Evolutionary conservation across 257 asterid species (phyloP).

Genomic region (Fraxinus pennsylvanica): DNA sequence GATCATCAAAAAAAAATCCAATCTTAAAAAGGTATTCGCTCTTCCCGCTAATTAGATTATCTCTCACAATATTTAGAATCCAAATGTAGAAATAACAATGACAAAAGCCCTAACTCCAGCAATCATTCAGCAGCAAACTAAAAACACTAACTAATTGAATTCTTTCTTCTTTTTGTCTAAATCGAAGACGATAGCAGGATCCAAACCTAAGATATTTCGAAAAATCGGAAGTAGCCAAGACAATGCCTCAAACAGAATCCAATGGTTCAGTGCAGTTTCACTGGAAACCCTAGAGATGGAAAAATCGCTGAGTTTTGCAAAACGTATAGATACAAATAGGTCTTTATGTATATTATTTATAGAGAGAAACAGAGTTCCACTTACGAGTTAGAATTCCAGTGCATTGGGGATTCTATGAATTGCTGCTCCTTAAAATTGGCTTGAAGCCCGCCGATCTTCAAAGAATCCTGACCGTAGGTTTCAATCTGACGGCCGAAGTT

Average conservation of each 20-base stretch:
- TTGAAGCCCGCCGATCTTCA: not conserved
- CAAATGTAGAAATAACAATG: conserved; percentile 2
- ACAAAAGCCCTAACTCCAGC: not conserved
- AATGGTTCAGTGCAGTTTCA: conserved; percentile 14
- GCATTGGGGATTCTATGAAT: not conserved
- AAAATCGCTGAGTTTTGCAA: not conserved
- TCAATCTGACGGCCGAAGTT: no score
- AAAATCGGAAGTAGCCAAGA: not conserved
- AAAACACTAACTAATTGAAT: not conserved
- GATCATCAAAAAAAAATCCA: no score
- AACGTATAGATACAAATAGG: no score
- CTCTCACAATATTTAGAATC: not conserved
- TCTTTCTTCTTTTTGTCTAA: not conserved
- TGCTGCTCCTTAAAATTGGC: not conserved
- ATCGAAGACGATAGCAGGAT: conserved; percentile 11
- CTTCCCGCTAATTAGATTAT: no score
- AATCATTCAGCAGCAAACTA: conserved; percentile 1
- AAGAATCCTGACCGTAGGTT: no score
- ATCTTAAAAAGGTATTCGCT: no score
- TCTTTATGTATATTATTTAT: not conserved
- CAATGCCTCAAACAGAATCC: not conserved
- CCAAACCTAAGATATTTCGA: no score
- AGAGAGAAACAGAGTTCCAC: not conserved
- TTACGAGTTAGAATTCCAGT: not conserved
- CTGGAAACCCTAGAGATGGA: conserved; percentile 6